Percentiles rank a stretch among this genome's conserved stretches.
These are phyloP conservation scores for Petunia axillaris DNA, from an alignment of 257 asterid genomes.

Conservation along the genomic window DNA sequence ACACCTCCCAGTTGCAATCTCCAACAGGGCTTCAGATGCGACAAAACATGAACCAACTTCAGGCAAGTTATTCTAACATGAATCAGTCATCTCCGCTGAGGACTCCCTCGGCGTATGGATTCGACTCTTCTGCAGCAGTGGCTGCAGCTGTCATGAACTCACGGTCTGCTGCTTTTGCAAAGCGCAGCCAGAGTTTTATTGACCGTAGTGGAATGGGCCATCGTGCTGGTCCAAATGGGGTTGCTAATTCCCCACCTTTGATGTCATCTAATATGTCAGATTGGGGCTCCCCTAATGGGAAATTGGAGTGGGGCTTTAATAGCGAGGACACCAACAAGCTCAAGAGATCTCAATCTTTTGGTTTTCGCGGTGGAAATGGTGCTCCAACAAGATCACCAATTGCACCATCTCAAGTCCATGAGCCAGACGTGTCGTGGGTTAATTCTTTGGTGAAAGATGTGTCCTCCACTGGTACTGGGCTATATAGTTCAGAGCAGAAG, in stretches of 20 bases:
- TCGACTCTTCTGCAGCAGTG: conserved; percentile 81
- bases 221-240: conserved; percentile 31
- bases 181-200: conserved; percentile 90
- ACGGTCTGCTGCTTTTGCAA: conserved; percentile 65
- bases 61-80: conserved; percentile 67
- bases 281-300: conserved; percentile 87
- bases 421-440: conserved; percentile 92
- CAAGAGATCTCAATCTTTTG: conserved; percentile 42
- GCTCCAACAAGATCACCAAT: conserved; percentile 13
- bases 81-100: conserved; percentile 58
- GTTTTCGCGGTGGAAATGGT: conserved; percentile 35
- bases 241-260: conserved; percentile 40
- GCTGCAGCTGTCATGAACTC: conserved; percentile 92
- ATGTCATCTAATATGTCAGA: conserved; percentile 51
- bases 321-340: conserved; percentile 74
- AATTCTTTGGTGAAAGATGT: conserved; percentile 73
- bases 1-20: conserved; percentile 49
- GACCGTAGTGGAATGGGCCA: conserved; percentile 52
- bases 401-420: conserved; percentile 34
- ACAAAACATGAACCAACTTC: conserved; percentile 64
- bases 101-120: conserved; percentile 52
- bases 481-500: conserved; percentile 42
- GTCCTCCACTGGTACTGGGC: conserved; percentile 42
- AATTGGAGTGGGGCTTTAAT: conserved; percentile 84
- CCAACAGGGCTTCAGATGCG: conserved; percentile 64